Evolutionary conservation across 2,329 filamentous ascomycete species (phyloP).

Genomic region (Aspergillus cejpii): DNA sequence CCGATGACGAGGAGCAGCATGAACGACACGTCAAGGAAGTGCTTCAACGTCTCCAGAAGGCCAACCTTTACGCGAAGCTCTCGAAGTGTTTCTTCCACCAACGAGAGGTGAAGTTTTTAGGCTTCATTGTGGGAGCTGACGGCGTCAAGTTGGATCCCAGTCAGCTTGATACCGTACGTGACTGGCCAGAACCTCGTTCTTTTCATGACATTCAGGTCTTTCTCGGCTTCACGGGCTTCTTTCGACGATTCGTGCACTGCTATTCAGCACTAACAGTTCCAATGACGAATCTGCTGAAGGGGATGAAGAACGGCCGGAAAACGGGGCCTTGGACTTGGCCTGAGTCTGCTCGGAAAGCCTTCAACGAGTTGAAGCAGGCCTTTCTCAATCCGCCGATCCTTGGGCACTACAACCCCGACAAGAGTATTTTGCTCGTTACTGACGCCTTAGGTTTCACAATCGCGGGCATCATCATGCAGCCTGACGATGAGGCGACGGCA

Average conservation of each 20-base stretch:
- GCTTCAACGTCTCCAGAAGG: constrained; percentile 2
- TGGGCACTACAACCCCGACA: constrained; percentile 13
- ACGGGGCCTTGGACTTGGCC: constrained; percentile 1
- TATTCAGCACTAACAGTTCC: constrained; percentile 17
- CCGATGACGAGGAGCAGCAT: background rate
- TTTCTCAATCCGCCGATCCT: constrained; percentile 18
- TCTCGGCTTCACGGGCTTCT: constrained; percentile 31
- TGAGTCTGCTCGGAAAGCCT: constrained; percentile 9
- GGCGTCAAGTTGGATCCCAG: constrained; percentile 14
- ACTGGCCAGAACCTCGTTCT: constrained; percentile 11
- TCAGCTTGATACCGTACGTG: constrained; percentile 13
- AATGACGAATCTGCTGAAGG: constrained; percentile 12
- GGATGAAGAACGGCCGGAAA: no score
- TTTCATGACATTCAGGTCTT: constrained; percentile 18
- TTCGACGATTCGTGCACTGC: constrained; percentile 24
- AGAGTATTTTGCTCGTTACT: constrained; percentile 16
- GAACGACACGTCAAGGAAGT: constrained; percentile 4
- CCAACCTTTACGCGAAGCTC: constrained; percentile 7
- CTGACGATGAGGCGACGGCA: constrained; percentile 9
- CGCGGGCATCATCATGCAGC: constrained; percentile 12
- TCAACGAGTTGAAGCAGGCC: constrained; percentile 12
- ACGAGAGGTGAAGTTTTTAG: constrained; percentile 9
- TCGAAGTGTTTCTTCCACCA: constrained; percentile 13
- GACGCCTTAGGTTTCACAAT: constrained; percentile 17
- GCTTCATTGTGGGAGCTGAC: constrained; percentile 9